Percentiles rank a stretch among this genome's conserved stretches.
Conservation (phyloP, 2,329 filamentous ascomycete genomes). For the Magnaporthales sp. region DNA sequence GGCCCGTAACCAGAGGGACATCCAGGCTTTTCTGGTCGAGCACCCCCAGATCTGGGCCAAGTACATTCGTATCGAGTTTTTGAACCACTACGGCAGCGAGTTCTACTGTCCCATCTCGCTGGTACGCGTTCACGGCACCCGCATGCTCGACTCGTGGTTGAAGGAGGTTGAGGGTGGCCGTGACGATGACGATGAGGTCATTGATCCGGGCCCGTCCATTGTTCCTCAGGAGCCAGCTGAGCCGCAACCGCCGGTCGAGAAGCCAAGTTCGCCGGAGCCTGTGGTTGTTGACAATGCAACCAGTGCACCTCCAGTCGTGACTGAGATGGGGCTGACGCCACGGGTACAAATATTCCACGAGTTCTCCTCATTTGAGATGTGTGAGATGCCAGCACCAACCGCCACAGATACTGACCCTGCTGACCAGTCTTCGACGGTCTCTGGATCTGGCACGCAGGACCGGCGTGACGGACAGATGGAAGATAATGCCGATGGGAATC, state of each 20-base stretch:
- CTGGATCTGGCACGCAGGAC: conserved; percentile 3
- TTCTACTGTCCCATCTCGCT: conserved; percentile 93
- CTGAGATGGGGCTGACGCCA: conserved; percentile 15
- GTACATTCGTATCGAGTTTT: conserved; percentile 84
- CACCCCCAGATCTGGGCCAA: conserved; percentile 94
- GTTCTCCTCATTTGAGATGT: conserved; percentile 12
- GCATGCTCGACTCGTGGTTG: conserved; percentile 91
- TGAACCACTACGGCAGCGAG: conserved; percentile 91
- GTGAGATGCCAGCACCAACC: conserved; percentile 16
- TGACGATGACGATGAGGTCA: conserved; percentile 50
- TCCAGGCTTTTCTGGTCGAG: conserved; percentile 89
- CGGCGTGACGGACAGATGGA: not conserved
- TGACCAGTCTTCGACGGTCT: conserved; percentile 12
- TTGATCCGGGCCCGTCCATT: conserved; percentile 9
- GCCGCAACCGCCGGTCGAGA: conserved; percentile 13
- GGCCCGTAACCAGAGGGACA: conserved; percentile 83
- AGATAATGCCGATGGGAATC: not conserved
- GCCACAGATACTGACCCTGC: conserved; percentile 9
- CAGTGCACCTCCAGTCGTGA: conserved; percentile 3
- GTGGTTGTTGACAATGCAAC: not conserved
- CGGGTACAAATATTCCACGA: conserved; percentile 16
- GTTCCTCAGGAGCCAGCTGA: conserved; percentile 19
- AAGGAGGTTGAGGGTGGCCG: conserved; percentile 67
- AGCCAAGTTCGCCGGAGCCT: conserved; percentile 2
- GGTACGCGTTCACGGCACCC: conserved; percentile 86